These are phyloP conservation scores for Hura crepitans DNA, from an alignment of 441 rosid species.

Conservation along the genomic window DNA sequence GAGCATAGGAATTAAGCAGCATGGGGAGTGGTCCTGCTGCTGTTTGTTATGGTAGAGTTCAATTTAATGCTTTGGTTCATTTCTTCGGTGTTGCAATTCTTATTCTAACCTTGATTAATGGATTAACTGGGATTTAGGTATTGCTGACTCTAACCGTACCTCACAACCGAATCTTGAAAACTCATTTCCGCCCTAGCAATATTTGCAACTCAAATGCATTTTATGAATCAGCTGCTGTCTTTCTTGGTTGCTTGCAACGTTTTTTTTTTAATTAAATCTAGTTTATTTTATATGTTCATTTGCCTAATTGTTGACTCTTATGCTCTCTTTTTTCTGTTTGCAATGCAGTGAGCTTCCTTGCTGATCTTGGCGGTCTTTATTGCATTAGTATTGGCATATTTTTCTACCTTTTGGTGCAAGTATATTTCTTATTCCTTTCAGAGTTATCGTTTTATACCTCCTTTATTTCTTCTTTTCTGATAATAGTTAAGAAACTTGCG, in stretches of 20 bases:
- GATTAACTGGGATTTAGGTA: background rate
- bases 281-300: background rate
- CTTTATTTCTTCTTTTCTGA: conserved; percentile 10
- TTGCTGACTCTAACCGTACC: background rate
- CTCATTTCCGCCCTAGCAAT: background rate
- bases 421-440: conserved; percentile 33
- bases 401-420: conserved; percentile 88
- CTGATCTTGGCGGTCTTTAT: conserved; percentile 96
- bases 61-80: background rate
- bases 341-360: conserved; percentile 92
- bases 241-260: background rate
- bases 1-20: background rate
- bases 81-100: background rate
- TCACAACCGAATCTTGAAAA: background rate
- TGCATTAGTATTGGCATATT: conserved; percentile 89
- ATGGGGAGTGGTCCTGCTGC: no score
- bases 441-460: conserved; percentile 2
- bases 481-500: background rate
- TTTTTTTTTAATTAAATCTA: background rate
- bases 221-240: background rate
- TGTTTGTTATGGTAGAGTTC: no score
- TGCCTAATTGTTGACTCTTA: conserved; percentile 14
- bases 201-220: background rate
- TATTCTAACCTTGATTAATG: background rate
- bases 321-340: conserved; percentile 17